Conservation (phyloP, 192 early-diverging fungal genomes). For the Nowakowskiella sp. region DNA sequence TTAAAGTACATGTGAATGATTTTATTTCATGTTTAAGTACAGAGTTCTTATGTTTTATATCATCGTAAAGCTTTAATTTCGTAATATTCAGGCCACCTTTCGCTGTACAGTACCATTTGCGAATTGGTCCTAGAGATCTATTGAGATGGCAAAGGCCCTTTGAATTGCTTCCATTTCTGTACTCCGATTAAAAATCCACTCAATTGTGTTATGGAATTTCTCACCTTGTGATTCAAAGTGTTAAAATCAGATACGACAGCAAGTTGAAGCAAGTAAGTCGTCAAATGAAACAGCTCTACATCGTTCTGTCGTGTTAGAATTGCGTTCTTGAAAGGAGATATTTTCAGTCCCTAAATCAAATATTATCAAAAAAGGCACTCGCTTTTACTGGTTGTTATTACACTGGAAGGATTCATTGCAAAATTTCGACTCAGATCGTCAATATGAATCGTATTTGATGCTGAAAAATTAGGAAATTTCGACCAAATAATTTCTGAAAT, state of each 20-base stretch:
- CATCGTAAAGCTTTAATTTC: too few species aligned
- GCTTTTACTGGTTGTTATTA: not conserved
- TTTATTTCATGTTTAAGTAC: too few species aligned
- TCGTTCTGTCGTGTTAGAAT: conserved; percentile 37
- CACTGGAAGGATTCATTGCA: conserved; percentile 59
- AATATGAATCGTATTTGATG: conserved; percentile 57
- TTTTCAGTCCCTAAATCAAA: conserved; percentile 48
- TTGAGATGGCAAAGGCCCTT: too few species aligned
- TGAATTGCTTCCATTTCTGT: conserved; percentile 22
- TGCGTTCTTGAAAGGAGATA: conserved; percentile 54
- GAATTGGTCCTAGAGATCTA: too few species aligned
- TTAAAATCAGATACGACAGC: conserved; percentile 41
- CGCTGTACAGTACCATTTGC: too few species aligned
- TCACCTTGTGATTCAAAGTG: conserved; percentile 49
- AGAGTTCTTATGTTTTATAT: too few species aligned
- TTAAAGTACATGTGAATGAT: too few species aligned
- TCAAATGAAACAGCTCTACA: conserved; percentile 49
- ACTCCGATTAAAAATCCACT: not conserved
- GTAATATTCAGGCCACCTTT: too few species aligned
- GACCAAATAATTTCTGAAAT: conserved; percentile 48
- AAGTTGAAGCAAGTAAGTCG: conserved; percentile 53
- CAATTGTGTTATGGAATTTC: not conserved
- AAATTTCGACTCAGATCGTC: conserved; percentile 71
- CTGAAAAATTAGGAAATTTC: conserved; percentile 39
- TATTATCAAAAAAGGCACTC: not conserved